These are phyloP conservation scores for Lactifluus hygrophoroides DNA, from an alignment of 768 basidiomycete species.

Conservation along the genomic window DNA sequence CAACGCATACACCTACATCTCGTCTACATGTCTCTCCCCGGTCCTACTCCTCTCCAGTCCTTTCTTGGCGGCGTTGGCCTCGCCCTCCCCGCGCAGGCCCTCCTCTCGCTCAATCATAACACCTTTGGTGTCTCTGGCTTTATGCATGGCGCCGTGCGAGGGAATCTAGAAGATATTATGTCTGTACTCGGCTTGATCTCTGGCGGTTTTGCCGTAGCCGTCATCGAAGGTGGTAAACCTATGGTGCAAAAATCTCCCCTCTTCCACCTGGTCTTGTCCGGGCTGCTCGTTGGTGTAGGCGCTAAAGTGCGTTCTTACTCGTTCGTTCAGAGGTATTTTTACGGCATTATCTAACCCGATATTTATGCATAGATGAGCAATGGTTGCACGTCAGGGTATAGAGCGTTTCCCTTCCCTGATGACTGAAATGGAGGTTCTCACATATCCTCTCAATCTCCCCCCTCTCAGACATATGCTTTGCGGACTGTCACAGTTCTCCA, in stretches of 20 bases:
- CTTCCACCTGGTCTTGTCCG: constrained; percentile 35
- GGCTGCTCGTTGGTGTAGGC: constrained; percentile 50
- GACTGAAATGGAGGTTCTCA: background rate
- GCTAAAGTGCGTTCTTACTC: constrained; percentile 29
- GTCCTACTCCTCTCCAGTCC: constrained; percentile 36
- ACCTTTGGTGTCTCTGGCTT: constrained; percentile 58
- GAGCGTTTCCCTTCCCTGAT: background rate
- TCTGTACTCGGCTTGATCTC: constrained; percentile 40
- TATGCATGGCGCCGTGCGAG: constrained; percentile 41
- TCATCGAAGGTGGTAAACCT: constrained; percentile 33
- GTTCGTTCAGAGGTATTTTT: background rate
- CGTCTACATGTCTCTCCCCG: background rate
- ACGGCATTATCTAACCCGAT: background rate
- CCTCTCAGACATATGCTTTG: constrained; percentile 51
- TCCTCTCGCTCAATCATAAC: constrained; percentile 45
- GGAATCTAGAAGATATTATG: constrained; percentile 34
- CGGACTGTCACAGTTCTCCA: constrained; percentile 48
- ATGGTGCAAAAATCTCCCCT: constrained; percentile 20
- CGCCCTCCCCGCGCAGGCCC: constrained; percentile 41
- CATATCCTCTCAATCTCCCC: background rate
- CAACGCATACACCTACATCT: background rate
- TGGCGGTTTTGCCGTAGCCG: constrained; percentile 39
- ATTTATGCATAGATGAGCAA: constrained; percentile 36
- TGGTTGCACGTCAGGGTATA: constrained; percentile 58
- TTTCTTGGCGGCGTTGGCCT: constrained; percentile 49